phyloP scores from a whole-genome alignment of 371 early-diverging fungal species.

The Conidiobolus incongruus region DNA sequence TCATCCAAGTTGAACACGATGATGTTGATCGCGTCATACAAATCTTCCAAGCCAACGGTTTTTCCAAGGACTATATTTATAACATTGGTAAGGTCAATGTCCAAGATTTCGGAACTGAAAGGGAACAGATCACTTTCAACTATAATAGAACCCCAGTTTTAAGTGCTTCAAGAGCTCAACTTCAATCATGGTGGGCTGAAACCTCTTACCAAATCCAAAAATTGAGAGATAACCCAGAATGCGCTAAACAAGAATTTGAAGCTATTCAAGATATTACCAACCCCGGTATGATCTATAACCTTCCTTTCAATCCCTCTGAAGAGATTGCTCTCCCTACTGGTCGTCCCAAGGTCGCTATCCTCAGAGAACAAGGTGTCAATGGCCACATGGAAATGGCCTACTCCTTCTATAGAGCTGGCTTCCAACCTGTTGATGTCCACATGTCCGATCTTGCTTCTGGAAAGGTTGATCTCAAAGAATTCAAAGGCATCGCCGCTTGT shows the following conservation, averaged over 20 bases:
- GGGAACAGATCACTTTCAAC: constrained; percentile 13
- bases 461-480: constrained; percentile 35
- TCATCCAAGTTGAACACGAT: constrained; percentile 51
- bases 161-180: constrained; percentile 26
- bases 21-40: constrained; percentile 27
- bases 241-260: constrained; percentile 66
- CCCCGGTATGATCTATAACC: constrained; percentile 45
- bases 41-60: constrained; percentile 20
- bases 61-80: constrained; percentile 28
- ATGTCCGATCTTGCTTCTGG: constrained; percentile 81
- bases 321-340: constrained; percentile 12
- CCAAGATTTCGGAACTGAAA: constrained; percentile 12
- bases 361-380: constrained; percentile 95
- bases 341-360: constrained; percentile 70
- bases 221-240: constrained; percentile 70
- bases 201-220: constrained; percentile 79
- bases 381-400: constrained; percentile 84
- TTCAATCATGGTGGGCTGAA: constrained; percentile 68
- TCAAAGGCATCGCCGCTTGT: constrained; percentile 77
- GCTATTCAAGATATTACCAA: constrained; percentile 34
- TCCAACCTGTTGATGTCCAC: constrained; percentile 82
- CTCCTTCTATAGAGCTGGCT: constrained; percentile 80
- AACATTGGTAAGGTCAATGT: constrained; percentile 30
- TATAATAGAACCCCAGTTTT: constrained; percentile 15
- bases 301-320: constrained; percentile 53